Percentiles rank a stretch among this genome's conserved stretches.
Evolutionary conservation across 495 filamentous ascomycete genomes (phyloP).

Genomic region (Aspergillus homomorphus): DNA sequence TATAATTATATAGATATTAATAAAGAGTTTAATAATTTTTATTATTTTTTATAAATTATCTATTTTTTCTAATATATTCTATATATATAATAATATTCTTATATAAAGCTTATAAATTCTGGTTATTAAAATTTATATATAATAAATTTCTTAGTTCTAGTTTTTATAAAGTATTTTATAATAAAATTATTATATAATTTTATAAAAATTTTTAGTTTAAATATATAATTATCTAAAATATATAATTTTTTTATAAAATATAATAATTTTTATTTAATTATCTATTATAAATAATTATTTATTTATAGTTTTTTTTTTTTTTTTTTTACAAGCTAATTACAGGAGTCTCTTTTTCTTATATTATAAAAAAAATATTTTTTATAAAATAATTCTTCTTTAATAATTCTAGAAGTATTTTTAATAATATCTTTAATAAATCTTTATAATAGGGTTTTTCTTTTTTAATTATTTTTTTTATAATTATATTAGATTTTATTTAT

Average conservation of each 20-base stretch:
- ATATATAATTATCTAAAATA: not conserved
- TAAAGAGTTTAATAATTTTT: not conserved
- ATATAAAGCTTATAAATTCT: not conserved
- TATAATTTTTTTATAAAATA: conserved; percentile 1
- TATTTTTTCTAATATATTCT: not conserved
- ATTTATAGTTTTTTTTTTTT: not conserved
- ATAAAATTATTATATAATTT: not conserved
- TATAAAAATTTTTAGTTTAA: not conserved
- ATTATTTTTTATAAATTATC: not conserved
- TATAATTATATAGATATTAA: not conserved
- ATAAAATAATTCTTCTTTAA: not conserved
- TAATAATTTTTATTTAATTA: not conserved
- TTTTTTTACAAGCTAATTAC: not conserved
- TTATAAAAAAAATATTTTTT: not conserved
- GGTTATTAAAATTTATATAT: conserved; percentile 1
- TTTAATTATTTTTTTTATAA: not conserved
- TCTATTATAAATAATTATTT: not conserved
- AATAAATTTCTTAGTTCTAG: not conserved
- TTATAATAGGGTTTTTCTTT: not conserved
- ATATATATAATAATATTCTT: not conserved
- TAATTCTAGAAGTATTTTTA: not conserved
- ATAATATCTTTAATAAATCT: not conserved
- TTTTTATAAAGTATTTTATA: conserved; percentile 3
- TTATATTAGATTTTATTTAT: not conserved
- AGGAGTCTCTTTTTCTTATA: not conserved